Base-by-base conservation (phyloP, 805 yeast genomes). In the Candida sakaeoensis region DNA sequence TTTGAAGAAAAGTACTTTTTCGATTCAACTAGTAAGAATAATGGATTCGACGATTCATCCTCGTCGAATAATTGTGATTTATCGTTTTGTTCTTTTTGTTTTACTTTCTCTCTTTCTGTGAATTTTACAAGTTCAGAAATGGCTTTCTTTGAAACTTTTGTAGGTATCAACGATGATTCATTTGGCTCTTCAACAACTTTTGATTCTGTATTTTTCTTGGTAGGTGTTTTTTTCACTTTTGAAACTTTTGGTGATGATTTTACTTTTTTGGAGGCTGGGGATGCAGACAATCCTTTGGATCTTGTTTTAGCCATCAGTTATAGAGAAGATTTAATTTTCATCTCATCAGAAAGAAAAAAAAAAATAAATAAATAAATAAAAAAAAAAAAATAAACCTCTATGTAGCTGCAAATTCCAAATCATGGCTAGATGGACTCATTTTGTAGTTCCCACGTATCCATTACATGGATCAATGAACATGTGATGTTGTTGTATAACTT, bases 101-200 rank as follows among this genome's bases (percentile, higher is more conserved):
- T 56, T 17, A 50, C 47, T 19, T 55, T 52, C 34, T 65, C 56
- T 35, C 62, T 58, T 21, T 68, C 57, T 37, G 75, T 58, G 60
- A 73, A 88, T 56, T 83, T 82, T 41, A 68, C 64, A 54, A 93
- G 73, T 49, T 88, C 95, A 13, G 63, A 53, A 33, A 85, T 59
- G 9, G 91, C 90, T 46, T 75, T 75, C 19, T 41, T 31, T 35
- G 56, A 52, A 8, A 55, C 52, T 40, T 54, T 54, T 12, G 46
- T 40, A 21, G 60, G 43, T 8, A 60, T 47, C n/a, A 52, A 33
- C 5, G 25, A n/a, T 15, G 38, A 16, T 16, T 27, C 31, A 10
- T 15, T 26, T 4, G 30, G 13, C 5, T 14, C 28, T 15, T 10
- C n/a, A n/a, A n/a, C n/a, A n/a, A n/a, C 22, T 33, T 36, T 29